These are phyloP conservation scores for Paramecium biaurelia DNA, from an alignment of 73 alveolate genomes.

Conservation along the genomic window DNA sequence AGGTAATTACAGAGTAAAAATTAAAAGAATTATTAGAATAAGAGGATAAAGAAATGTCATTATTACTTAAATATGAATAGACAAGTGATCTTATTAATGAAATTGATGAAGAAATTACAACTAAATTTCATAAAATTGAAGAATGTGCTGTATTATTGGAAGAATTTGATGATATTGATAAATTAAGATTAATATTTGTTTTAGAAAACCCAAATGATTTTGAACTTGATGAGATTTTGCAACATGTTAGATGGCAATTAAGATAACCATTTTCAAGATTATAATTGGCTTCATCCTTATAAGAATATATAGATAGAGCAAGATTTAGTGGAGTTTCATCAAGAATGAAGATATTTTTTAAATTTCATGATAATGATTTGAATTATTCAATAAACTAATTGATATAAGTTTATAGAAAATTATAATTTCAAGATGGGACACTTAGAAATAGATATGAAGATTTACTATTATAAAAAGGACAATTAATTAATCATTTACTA, in stretches of 20 bases:
- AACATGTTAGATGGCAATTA: neutral
- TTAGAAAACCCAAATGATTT: conserved; percentile 11
- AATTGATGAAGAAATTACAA: neutral
- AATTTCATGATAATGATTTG: conserved; percentile 27
- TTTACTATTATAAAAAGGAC: neutral
- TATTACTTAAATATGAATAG: neutral
- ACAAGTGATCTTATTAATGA: neutral
- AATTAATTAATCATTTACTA: neutral
- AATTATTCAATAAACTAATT: neutral
- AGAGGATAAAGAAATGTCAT: neutral
- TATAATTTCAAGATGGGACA: neutral
- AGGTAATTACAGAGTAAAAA: neutral
- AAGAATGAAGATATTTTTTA: conserved; percentile 38
- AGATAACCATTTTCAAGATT: neutral
- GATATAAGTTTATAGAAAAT: neutral
- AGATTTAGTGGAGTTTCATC: conserved; percentile 31
- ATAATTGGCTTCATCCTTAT: neutral
- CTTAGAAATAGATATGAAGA: conserved; percentile 25
- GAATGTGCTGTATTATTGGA: conserved; percentile 50
- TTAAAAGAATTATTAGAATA: neutral
- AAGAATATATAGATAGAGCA: conserved; percentile 52
- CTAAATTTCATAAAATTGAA: conserved; percentile 38
- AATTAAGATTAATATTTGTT: conserved; percentile 16
- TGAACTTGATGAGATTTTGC: conserved; percentile 5
- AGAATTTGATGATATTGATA: conserved; percentile 45